phyloP scores from a whole-genome alignment of 305 asterid genomes.

The Plantago coronopus region DNA sequence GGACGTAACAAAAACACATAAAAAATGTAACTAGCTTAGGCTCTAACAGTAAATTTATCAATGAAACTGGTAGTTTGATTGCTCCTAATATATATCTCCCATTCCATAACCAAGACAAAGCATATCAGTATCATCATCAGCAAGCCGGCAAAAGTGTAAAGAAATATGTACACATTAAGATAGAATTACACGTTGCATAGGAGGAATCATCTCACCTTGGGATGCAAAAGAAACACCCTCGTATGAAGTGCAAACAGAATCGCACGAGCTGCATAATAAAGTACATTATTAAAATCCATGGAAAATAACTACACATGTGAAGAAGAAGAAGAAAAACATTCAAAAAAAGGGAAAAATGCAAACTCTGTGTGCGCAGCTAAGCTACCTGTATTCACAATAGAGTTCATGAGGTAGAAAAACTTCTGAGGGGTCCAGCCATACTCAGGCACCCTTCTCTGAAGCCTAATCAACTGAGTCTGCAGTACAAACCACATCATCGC shows the following conservation, averaged over 20 bases:
- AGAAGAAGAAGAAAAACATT: too few relatives aligned
- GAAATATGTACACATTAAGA: too few relatives aligned
- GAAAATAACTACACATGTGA: too few relatives aligned
- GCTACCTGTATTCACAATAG: conserved; percentile 87
- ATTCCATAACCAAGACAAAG: too few relatives aligned
- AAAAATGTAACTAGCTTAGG: too few relatives aligned
- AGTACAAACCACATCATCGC: conserved; percentile 5
- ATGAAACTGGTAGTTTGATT: too few relatives aligned
- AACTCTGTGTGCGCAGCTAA: conserved; percentile 14
- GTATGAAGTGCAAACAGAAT: conserved; percentile 73
- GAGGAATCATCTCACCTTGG: conserved; percentile 49
- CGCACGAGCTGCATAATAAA: conserved; percentile 65
- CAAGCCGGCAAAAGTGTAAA: conserved; percentile 1
- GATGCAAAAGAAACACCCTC: conserved; percentile 71
- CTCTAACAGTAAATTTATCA: too few relatives aligned
- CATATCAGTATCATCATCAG: neutral
- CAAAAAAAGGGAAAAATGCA: too few relatives aligned
- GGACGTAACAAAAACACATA: too few relatives aligned
- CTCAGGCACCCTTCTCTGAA: conserved; percentile 86
- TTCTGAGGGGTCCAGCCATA: conserved; percentile 98
- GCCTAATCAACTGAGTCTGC: conserved; percentile 86
- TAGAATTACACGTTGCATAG: conserved; percentile 2
- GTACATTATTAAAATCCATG: conserved; percentile 17
- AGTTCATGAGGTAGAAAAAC: conserved; percentile 97
- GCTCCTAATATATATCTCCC: too few relatives aligned